Evolutionary conservation across 139 green algal species (phyloP).

Genomic region (Closterium sp.): DNA sequence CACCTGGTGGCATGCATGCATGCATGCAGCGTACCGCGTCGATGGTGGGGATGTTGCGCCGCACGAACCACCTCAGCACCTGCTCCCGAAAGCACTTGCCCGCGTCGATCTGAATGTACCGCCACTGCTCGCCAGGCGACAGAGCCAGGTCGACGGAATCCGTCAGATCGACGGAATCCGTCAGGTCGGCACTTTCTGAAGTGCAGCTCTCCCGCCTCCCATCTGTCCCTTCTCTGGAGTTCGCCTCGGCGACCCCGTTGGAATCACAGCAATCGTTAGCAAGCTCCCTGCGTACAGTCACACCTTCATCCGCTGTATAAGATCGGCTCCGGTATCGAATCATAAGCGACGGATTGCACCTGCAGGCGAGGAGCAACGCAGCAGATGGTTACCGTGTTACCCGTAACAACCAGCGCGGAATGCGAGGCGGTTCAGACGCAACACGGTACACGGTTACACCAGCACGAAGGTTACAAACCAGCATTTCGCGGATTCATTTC

Average conservation of each 20-base stretch:
- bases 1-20: no score
- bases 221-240: not conserved
- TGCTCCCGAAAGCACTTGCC: constrained; percentile 50
- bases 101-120: constrained; percentile 40
- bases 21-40: no score
- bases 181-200: no score
- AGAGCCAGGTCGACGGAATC: not conserved
- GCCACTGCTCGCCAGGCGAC: not conserved
- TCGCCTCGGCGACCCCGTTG: not conserved
- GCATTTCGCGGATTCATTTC: no score
- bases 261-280: not conserved
- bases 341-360: not conserved
- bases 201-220: no score
- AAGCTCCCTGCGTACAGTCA: not conserved
- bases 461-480: not conserved
- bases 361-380: not conserved
- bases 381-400: not conserved
- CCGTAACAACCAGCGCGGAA: not conserved
- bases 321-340: not conserved
- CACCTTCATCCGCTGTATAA: not conserved
- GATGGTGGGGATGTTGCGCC: constrained; percentile 14
- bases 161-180: not conserved
- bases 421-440: not conserved
- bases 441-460: not conserved
- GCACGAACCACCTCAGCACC: constrained; percentile 45